phyloP scores from a whole-genome alignment of 2,329 filamentous ascomycete species.

The Lomentospora prolificans region DNA sequence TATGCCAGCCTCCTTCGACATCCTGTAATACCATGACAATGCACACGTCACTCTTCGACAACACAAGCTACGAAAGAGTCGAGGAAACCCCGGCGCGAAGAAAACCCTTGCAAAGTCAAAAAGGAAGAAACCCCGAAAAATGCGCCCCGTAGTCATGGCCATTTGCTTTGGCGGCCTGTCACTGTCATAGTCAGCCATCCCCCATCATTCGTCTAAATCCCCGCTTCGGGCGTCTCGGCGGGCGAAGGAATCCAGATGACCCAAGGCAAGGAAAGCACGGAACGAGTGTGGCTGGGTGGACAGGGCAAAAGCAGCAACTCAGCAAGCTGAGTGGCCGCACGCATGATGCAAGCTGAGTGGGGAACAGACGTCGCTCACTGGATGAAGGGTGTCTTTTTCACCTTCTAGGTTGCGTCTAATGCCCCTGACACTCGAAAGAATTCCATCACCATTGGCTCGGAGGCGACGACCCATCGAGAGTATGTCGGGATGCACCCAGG shows the following conservation, averaged over 20 bases:
- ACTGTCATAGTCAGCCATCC: neutral
- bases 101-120: neutral
- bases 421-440: neutral
- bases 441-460: neutral
- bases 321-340: neutral
- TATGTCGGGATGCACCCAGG: neutral
- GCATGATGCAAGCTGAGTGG: neutral
- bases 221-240: neutral
- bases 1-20: too few species aligned
- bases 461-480: neutral
- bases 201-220: neutral
- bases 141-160: neutral
- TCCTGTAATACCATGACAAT: too few species aligned
- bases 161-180: neutral
- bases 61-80: neutral
- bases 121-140: neutral
- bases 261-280: neutral
- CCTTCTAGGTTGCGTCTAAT: neutral
- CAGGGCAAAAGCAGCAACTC: neutral
- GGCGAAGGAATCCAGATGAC: neutral
- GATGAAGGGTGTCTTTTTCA: neutral
- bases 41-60: too few species aligned
- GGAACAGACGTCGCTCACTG: neutral
- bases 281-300: neutral
- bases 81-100: neutral